A percentile compares a stretch with the other conserved stretches of the same genome.
phyloP scores from a whole-genome alignment of 1,284 basidiomycete species.

The Cerrena zonata region DNA sequence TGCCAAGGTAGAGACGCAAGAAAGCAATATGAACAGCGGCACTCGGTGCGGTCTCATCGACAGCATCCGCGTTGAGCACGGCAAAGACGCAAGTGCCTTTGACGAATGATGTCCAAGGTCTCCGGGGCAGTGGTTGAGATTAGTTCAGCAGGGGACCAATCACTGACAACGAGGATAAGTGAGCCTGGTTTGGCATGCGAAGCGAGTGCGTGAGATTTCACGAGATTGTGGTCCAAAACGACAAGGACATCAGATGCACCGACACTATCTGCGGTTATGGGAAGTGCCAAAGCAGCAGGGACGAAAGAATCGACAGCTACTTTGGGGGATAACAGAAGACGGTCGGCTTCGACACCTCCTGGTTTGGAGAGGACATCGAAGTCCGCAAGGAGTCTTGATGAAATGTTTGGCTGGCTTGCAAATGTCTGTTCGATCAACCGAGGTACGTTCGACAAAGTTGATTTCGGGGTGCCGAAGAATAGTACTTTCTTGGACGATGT shows the following conservation, averaged over 20 bases:
- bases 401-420: slow-evolving; percentile 33
- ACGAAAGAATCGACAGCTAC: slow-evolving; percentile 26
- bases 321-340: slow-evolving; percentile 54
- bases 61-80: slow-evolving; percentile 46
- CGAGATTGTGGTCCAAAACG: slow-evolving; percentile 60
- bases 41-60: slow-evolving; percentile 41
- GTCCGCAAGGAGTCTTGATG: slow-evolving; percentile 55
- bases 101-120: slow-evolving; percentile 35
- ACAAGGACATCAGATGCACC: slow-evolving; percentile 63
- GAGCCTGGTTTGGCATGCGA: slow-evolving; percentile 53
- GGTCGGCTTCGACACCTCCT: slow-evolving; percentile 59
- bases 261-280: slow-evolving; percentile 39
- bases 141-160: slow-evolving; percentile 61
- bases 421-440: slow-evolving; percentile 57
- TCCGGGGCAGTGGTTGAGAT: slow-evolving; percentile 46
- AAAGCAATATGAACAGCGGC: slow-evolving; percentile 60
- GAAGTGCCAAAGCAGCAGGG: slow-evolving; percentile 48
- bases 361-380: slow-evolving; percentile 65
- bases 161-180: slow-evolving; percentile 53
- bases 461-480: slow-evolving; percentile 56
- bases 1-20: slow-evolving; percentile 66
- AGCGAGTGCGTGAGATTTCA: slow-evolving; percentile 63
- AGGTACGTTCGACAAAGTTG: slow-evolving; percentile 48
- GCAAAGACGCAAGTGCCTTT: slow-evolving; percentile 53
- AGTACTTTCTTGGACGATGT: slow-evolving; percentile 47